Evolutionary conservation across 352 stramenopile species (phyloP).

Genomic region (Phytophthora ramorum): DNA sequence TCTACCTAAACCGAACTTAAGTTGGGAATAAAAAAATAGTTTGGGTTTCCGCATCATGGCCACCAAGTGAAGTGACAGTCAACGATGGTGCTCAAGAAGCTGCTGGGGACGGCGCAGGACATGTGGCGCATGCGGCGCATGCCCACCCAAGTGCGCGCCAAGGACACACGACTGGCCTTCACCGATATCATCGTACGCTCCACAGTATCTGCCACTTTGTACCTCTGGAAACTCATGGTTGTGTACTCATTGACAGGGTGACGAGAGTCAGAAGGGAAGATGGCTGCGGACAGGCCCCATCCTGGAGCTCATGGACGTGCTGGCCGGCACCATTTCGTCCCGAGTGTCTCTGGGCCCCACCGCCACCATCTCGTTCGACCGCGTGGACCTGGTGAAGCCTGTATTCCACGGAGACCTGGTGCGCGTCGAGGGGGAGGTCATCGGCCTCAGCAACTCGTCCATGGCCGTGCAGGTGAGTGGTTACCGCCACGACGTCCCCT

Average conservation of each 20-base stretch:
- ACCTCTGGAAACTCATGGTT: not conserved
- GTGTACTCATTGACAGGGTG: conserved; percentile 33
- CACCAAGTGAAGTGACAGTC: not conserved
- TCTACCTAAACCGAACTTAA: conserved; percentile 2
- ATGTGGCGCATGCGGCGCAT: conserved; percentile 53
- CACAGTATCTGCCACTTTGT: not conserved
- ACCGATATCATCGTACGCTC: conserved; percentile 59
- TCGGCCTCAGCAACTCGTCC: conserved; percentile 57
- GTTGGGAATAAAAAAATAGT: not conserved
- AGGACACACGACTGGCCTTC: conserved; percentile 62
- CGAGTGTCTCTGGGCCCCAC: conserved; percentile 42
- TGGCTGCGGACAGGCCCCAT: conserved; percentile 60
- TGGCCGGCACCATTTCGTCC: conserved; percentile 50
- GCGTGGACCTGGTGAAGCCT: conserved; percentile 60
- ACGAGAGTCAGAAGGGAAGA: conserved; percentile 54
- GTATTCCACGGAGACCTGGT: conserved; percentile 67
- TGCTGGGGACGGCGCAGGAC: conserved; percentile 49
- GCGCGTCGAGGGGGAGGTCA: conserved; percentile 54
- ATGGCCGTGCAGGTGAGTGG: conserved; percentile 64
- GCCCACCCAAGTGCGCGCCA: conserved; percentile 51
- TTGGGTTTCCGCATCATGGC: not conserved
- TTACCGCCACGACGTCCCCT: conserved; percentile 52
- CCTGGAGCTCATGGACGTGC: conserved; percentile 61
- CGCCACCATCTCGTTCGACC: conserved; percentile 67
- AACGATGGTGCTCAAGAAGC: conserved; percentile 51